phyloP scores from a whole-genome alignment of 2,329 filamentous ascomycete genomes.

The Graphium sp. region DNA sequence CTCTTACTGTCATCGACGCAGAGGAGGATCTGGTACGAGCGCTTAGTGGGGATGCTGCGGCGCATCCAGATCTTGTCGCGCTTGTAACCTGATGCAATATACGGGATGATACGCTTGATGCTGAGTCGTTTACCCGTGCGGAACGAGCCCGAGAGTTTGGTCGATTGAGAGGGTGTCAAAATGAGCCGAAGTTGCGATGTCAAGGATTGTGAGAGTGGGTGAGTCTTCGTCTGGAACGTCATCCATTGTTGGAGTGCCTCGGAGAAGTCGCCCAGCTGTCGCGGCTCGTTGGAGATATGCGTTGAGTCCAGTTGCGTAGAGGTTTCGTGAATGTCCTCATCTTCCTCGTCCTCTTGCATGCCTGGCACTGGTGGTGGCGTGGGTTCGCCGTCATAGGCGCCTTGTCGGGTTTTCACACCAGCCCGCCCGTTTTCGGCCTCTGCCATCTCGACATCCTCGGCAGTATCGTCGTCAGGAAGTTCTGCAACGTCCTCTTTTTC shows the following conservation, averaged over 20 bases:
- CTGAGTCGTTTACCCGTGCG: slow-evolving; percentile 96
- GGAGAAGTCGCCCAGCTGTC: slow-evolving; percentile 27
- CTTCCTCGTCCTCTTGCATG: slow-evolving; percentile 27
- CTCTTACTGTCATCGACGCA: slow-evolving; percentile 91
- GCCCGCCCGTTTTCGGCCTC: slow-evolving; percentile 36
- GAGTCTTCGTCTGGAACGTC: slow-evolving; percentile 68
- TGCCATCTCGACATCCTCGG: slow-evolving; percentile 20
- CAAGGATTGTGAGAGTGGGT: slow-evolving; percentile 70
- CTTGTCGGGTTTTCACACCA: slow-evolving; percentile 42
- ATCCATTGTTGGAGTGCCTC: slow-evolving; percentile 64
- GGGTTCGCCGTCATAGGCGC: slow-evolving; percentile 36
- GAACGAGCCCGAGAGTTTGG: slow-evolving; percentile 92
- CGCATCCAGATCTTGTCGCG: slow-evolving; percentile 99
- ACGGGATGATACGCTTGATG: slow-evolving; percentile 98
- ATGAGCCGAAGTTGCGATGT: slow-evolving; percentile 94
- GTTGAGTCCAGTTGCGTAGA: slow-evolving; percentile 55
- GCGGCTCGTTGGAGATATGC: slow-evolving; percentile 38
- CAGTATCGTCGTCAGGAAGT: slow-evolving; percentile 12
- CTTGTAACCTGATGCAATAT: slow-evolving; percentile 96
- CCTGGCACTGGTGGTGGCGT: slow-evolving; percentile 20
- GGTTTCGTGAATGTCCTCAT: slow-evolving; percentile 32
- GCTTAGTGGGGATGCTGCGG: slow-evolving; percentile 76
- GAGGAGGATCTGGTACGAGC: slow-evolving; percentile 91
- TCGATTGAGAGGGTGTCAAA: slow-evolving; percentile 82
- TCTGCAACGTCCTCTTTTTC: slow-evolving; percentile 23